A percentile compares a stretch with the other conserved stretches of the same genome.
These are phyloP conservation scores for Mallotus nudiflorus DNA, from an alignment of 345 rosid species.

Conservation along the genomic window DNA sequence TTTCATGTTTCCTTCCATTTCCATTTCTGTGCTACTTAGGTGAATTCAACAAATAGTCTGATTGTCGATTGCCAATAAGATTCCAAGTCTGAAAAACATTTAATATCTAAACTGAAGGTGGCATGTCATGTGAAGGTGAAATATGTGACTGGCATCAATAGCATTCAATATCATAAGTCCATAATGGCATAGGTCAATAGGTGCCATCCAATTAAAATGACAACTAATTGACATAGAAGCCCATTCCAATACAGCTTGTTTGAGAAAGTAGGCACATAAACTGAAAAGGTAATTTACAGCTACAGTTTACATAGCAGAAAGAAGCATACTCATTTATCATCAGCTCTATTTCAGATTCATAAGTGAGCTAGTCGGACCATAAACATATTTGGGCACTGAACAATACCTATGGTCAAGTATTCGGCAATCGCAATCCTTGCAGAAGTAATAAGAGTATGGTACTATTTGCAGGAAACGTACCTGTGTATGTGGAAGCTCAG, in stretches of 20 bases:
- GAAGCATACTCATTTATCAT: neutral
- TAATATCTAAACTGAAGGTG: constrained; percentile 1
- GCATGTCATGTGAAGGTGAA: neutral
- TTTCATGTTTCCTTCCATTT: too few species aligned
- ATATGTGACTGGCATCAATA: neutral
- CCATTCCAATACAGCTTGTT: neutral
- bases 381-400: neutral
- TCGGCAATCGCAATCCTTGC: constrained; percentile 92
- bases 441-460: constrained; percentile 93
- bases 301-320: neutral
- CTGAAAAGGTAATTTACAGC: neutral
- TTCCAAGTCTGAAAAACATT: neutral
- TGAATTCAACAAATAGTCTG: neutral
- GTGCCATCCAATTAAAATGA: neutral
- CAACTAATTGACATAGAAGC: neutral
- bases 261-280: neutral
- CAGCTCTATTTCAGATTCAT: neutral
- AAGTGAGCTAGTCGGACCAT: neutral
- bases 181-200: neutral
- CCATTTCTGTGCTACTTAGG: too few species aligned
- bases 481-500: constrained; percentile 43
- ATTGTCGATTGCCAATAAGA: neutral
- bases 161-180: neutral
- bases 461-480: constrained; percentile 82
- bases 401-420: constrained; percentile 84